Percentiles rank a stretch among this genome's conserved stretches.
phyloP scores from a whole-genome alignment of 257 asterid genomes.

The Linaria vulgaris region DNA sequence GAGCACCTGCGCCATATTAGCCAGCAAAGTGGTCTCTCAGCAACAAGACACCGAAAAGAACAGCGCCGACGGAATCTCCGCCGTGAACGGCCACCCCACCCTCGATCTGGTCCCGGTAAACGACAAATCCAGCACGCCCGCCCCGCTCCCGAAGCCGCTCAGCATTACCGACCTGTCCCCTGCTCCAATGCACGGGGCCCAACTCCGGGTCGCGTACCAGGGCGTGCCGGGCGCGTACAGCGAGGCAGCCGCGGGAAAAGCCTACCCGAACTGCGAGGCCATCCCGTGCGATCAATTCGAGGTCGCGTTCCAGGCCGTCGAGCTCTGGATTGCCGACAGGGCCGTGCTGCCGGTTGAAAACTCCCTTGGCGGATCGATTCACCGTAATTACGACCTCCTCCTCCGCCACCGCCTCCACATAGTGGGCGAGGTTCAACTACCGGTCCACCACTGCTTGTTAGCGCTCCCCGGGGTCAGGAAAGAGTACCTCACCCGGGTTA shows the following conservation, averaged over 20 bases:
- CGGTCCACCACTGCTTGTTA: slow-evolving; percentile 87
- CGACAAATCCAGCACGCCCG: slow-evolving; percentile 17
- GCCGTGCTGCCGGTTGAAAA: slow-evolving; percentile 96
- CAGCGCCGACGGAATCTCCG: slow-evolving; percentile 48
- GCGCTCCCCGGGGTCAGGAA: slow-evolving; percentile 89
- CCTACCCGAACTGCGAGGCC: slow-evolving; percentile 86
- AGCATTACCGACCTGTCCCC: slow-evolving; percentile 73
- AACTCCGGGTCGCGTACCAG: slow-evolving; percentile 88
- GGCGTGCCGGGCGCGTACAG: slow-evolving; percentile 98
- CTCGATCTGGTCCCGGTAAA: slow-evolving; percentile 65
- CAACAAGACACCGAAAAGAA: slow-evolving; percentile 64
- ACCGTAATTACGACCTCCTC: slow-evolving; percentile 94
- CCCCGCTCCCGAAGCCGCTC: slow-evolving; percentile 60
- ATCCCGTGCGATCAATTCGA: slow-evolving; percentile 97
- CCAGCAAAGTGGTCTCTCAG: slow-evolving; percentile 81
- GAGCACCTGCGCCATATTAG: slow-evolving; percentile 84
- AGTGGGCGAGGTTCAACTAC: slow-evolving; percentile 92
- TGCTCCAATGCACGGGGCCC: slow-evolving; percentile 83
- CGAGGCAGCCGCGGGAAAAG: slow-evolving; percentile 96
- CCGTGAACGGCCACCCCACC: slow-evolving; percentile 65
- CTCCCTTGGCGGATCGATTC: slow-evolving; percentile 92
- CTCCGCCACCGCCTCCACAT: slow-evolving; percentile 99
- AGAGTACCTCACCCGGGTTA: slow-evolving; percentile 73
- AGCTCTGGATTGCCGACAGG: slow-evolving; percentile 96
- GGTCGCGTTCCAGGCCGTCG: slow-evolving; percentile 93